phyloP scores from a whole-genome alignment of 2,329 filamentous ascomycete species.

The Phialocephala sp. region DNA sequence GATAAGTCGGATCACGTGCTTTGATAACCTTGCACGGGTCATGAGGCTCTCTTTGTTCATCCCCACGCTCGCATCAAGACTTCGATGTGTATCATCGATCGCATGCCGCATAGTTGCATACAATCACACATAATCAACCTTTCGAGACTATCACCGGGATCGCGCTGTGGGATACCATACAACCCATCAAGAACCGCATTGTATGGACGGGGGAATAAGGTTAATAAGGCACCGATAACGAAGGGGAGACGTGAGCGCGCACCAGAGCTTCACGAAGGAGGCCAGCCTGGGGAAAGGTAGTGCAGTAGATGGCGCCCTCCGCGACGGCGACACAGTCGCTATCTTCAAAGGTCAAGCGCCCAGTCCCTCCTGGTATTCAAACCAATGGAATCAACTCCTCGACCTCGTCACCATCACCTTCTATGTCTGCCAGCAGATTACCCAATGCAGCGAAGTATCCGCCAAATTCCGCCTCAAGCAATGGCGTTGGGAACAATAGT shows the following conservation, averaged over 20 bases:
- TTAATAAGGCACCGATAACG: slow-evolving; percentile 3
- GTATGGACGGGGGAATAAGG: background rate
- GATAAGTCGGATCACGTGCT: background rate
- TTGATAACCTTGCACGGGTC: background rate
- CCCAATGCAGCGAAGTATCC: slow-evolving; percentile 54
- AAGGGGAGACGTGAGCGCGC: slow-evolving; percentile 1
- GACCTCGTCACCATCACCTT: slow-evolving; percentile 57
- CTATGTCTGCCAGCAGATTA: slow-evolving; percentile 59
- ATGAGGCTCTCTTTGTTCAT: background rate
- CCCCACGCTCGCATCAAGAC: background rate
- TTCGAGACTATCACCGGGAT: background rate
- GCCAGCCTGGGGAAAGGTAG: background rate
- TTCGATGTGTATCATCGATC: background rate
- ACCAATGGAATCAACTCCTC: slow-evolving; percentile 50
- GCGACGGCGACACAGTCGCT: slow-evolving; percentile 38
- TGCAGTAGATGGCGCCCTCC: slow-evolving; percentile 39
- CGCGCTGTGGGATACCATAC: background rate
- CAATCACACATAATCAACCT: background rate
- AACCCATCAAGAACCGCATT: background rate
- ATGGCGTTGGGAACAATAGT: slow-evolving; percentile 43
- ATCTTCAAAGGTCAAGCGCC: slow-evolving; percentile 68
- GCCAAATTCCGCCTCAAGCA: slow-evolving; percentile 53
- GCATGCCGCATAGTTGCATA: background rate
- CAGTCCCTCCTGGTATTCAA: slow-evolving; percentile 64
- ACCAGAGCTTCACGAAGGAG: slow-evolving; percentile 1